Evolutionary conservation across 345 rosid species (phyloP), one percentile per base, ranked within the genome.

Genomic region (Gossypium rotundifolium): DNA sequence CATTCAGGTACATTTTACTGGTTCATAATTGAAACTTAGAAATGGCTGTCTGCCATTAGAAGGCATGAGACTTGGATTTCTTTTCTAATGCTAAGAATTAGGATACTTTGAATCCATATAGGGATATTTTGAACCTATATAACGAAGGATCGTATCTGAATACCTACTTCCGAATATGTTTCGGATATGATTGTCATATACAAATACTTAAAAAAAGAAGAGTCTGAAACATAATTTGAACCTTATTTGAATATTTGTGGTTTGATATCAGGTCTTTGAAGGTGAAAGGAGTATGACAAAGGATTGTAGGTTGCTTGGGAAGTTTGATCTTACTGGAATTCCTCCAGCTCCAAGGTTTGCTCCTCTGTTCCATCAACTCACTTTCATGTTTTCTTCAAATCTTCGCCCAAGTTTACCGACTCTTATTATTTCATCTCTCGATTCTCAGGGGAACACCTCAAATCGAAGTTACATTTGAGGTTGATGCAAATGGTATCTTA

Each of bases 281-380:
- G 98, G 98, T 73, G 98, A 94, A 84, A 84, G 98, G 87, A 92
- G 97, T 91, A 87, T 94, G 23, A 94, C 98, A 73, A 94, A 94
- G 79, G 98, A 94, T 73, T 87, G 92, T 64, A 87, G 98, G 80
- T 78, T 83, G 77, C 91, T 94, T 5, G 98, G 98, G 27, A 92
- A 92, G 46, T 94, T 94, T 2, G 98, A 94, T 78, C 85, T 94
- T 20, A 71, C 55, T 10, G 93, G 98, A 85, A 74, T 94, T 76
- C 87, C 98, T 75, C 93, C 98, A 63, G 89, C 98, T 63, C 98
- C 98, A 71, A 94, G 97, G 97, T 91, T 44, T 75, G 79, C 11
- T 42, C 40, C 55, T 25, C 40, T 33, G 14, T n/a, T 51, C 44
- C 53, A 63, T 52, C 0, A 22, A 16, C 11, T 64, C 33, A 22